phyloP scores from a whole-genome alignment of 805 yeast genomes.

The Cyberlindnera euphorbiae region DNA sequence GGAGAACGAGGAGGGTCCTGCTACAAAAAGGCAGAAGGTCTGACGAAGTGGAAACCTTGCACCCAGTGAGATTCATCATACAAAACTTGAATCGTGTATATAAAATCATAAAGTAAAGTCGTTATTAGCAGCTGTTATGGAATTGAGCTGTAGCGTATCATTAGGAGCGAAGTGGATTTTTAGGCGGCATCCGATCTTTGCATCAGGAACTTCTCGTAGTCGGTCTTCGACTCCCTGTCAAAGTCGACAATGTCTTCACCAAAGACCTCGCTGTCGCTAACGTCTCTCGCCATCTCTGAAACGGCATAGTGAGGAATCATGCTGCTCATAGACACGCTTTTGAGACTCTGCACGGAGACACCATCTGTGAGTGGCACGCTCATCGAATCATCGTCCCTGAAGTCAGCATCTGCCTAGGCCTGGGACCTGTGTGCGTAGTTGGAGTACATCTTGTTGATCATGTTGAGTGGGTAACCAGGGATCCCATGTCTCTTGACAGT shows the following conservation, averaged over 20 bases:
- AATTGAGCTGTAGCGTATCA: too few species aligned
- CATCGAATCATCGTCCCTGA: conserved; percentile 5
- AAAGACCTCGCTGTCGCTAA: conserved; percentile 9
- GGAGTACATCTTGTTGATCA: conserved; percentile 32
- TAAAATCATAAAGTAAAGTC: too few species aligned
- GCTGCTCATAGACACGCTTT: conserved; percentile 24
- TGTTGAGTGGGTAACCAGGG: conserved; percentile 34
- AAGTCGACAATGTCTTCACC: conserved; percentile 15
- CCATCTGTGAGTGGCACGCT: conserved; percentile 12
- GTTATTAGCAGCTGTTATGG: too few species aligned
- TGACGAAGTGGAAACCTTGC: too few species aligned
- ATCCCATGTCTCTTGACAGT: conserved; percentile 42
- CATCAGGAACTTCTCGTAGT: conserved; percentile 21
- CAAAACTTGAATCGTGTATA: too few species aligned
- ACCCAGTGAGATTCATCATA: too few species aligned
- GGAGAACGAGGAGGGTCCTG: too few species aligned
- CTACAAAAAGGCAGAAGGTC: too few species aligned
- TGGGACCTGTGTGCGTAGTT: conserved; percentile 15
- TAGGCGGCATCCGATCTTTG: conserved; percentile 6
- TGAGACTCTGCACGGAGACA: conserved; percentile 17
- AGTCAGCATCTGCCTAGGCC: conserved; percentile 3
- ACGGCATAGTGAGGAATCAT: conserved; percentile 26
- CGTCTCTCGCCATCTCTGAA: conserved; percentile 10
- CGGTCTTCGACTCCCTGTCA: conserved; percentile 18
- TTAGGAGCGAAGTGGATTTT: too few species aligned